phyloP scores from a whole-genome alignment of 108 stramenopile genomes.

The Cyclostephanos invisitatus region DNA sequence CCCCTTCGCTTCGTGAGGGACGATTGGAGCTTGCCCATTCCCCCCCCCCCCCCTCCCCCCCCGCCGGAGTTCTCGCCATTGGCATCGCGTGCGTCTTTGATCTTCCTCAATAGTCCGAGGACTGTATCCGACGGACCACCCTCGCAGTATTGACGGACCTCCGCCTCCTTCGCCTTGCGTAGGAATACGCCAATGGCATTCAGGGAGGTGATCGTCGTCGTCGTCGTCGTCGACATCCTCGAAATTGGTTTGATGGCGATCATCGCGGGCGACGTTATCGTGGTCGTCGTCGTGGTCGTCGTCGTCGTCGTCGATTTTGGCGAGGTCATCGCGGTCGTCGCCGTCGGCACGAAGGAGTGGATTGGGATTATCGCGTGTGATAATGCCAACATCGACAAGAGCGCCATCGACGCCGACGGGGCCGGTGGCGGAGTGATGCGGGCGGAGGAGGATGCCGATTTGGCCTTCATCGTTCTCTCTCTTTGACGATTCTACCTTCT shows the following conservation, averaged over 20 bases:
- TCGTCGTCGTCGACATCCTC: too few species aligned
- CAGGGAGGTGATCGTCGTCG: slow-evolving; percentile 41
- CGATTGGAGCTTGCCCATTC: slow-evolving; percentile 55
- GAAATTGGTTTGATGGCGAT: too few species aligned
- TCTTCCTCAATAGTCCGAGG: slow-evolving; percentile 57
- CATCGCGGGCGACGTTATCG: background rate
- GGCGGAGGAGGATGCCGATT: background rate
- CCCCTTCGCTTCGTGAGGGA: slow-evolving; percentile 77
- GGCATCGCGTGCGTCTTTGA: slow-evolving; percentile 47
- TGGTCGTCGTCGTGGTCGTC: background rate
- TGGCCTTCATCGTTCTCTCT: background rate
- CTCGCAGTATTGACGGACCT: slow-evolving; percentile 63
- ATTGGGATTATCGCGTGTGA: background rate
- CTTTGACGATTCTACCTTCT: too few species aligned
- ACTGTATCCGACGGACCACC: slow-evolving; percentile 70
- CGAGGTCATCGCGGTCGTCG: background rate
- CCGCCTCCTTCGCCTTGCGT: slow-evolving; percentile 85
- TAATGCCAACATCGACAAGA: too few species aligned
- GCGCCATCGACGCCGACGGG: background rate
- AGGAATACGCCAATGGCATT: slow-evolving; percentile 77
- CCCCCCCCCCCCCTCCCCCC: background rate
- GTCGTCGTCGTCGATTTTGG: background rate
- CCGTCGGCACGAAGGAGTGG: background rate
- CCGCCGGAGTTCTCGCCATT: background rate
- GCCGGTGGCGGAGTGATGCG: background rate